A percentile compares a stretch with the other conserved stretches of the same genome.
Conservation (phyloP, 441 rosid genomes). For the Jatropha podagrica region DNA sequence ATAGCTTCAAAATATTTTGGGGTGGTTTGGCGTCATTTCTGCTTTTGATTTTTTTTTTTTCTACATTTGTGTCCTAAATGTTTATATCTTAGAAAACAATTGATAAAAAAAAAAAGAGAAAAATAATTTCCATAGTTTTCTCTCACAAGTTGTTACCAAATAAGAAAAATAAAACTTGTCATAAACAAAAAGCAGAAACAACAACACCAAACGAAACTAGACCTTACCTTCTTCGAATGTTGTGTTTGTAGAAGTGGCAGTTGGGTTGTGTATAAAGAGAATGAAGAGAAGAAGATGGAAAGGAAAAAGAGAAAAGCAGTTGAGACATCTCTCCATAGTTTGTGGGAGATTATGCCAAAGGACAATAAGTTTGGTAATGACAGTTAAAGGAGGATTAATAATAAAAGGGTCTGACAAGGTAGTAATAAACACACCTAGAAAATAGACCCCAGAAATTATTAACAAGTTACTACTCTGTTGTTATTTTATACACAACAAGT, state of each 20-base stretch:
- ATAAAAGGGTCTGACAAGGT: neutral
- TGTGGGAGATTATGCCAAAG: neutral
- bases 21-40: too few relatives aligned
- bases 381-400: constrained; percentile 10
- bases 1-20: neutral
- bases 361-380: neutral
- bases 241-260: neutral
- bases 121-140: too few relatives aligned
- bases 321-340: constrained; percentile 21
- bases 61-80: too few relatives aligned
- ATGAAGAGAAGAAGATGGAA: constrained; percentile 26
- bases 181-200: too few relatives aligned
- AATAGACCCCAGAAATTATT: neutral
- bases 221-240: constrained; percentile 19
- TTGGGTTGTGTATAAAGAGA: constrained; percentile 22
- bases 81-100: too few relatives aligned
- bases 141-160: too few relatives aligned
- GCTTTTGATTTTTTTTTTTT: too few relatives aligned
- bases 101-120: too few relatives aligned
- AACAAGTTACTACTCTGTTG: neutral
- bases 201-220: neutral
- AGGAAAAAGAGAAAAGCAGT: constrained; percentile 14
- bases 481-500: neutral
- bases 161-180: too few relatives aligned
- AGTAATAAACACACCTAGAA: neutral